Base-by-base conservation (phyloP, 495 filamentous ascomycete genomes). In the Trichoderma parareesei region DNA sequence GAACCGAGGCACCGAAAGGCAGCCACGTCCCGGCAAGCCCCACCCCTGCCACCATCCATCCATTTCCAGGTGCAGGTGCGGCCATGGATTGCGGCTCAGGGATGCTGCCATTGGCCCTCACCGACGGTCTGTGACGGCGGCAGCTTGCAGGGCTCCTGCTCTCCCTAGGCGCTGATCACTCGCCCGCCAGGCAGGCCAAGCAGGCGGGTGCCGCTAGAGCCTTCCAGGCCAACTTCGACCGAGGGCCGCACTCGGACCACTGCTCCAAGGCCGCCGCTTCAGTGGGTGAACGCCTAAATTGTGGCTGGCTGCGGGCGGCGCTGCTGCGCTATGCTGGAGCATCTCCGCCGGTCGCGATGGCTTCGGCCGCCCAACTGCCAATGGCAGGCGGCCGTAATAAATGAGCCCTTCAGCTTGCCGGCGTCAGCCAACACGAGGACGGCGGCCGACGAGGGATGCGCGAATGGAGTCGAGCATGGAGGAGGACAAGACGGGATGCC, bases 121-220 rank as follows among this genome's bases (percentile, higher is more conserved):
- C 53, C 53, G 53, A 57, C 53, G 53, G 53, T 33, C 27, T 57
- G 53, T 57, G 27, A 57, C 53, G 33, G 53, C 53, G 53, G 53
- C 27, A 35, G 14, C 53, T 37, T 57, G 53, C 53, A 57, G 27
- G 53, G 27, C 18, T 7, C 16, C 27, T 27, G 27, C 20, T 16
- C 46, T 49, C 46, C 53, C 53, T 57, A 57, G 53, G 53, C 27
- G 53, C 53, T 57, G 53, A 57, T 57, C 53, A 57, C 10, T 57
- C 53, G 53, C 53, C 53, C 53, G 53, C 14, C 27, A 57, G 53
- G 20, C 18, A 55, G 27, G n/a, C 48, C 48, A 10, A 18, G 9
- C 27, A 18, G 48, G 48, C 48, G 48, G 53, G 53, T 57, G 53
- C 53, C 53, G 53, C 53, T 37, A 57, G 53, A 57, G 53, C 27